Evolutionary conservation across 345 rosid genomes (phyloP).

Genomic region (thale cress (Arabidopsis thaliana)): TAIR10.1 NC_003070.9:27959501-27960000

Average conservation of each 20-base stretch:
- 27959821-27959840: conserved; percentile 10
- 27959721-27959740: conserved; percentile 37
- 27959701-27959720: conserved; percentile 39
- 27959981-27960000: conserved; percentile 96
- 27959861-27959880: conserved; percentile 73
- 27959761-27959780: background rate
- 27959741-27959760: conserved; percentile 20
- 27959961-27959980: conserved; percentile 92
- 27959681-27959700: conserved; percentile 31
- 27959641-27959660: conserved; percentile 44
- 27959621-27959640: conserved; percentile 39
- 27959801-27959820: conserved; percentile 7
- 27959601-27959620: conserved; percentile 40
- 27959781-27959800: conserved; percentile 20
- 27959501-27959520: conserved; percentile 37
- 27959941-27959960: conserved; percentile 50
- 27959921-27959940: conserved; percentile 60
- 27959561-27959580: conserved; percentile 41
- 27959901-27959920: conserved; percentile 52
- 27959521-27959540: conserved; percentile 47
- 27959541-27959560: conserved; percentile 24
- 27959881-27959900: conserved; percentile 57
- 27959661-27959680: conserved; percentile 39
- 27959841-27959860: conserved; percentile 69
- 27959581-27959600: conserved; percentile 33